A percentile compares a stretch with the other conserved stretches of the same genome.
phyloP scores from a whole-genome alignment of 75 land plant species.

The Larix kaempferi region DNA sequence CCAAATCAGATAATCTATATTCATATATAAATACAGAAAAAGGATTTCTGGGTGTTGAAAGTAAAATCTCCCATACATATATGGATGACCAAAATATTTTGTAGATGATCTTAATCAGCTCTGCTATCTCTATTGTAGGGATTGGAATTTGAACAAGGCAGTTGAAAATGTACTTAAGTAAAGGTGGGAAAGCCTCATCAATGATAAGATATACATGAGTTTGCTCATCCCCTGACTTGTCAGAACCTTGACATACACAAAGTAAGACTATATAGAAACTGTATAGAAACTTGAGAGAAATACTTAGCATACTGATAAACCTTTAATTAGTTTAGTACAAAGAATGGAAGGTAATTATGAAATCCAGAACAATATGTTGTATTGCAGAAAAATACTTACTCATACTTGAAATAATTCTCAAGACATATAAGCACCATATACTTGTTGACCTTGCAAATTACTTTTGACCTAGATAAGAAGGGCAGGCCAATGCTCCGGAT shows the following conservation, averaged over 20 bases:
- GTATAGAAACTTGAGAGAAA: not conserved
- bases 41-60: not conserved
- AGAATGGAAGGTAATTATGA: not conserved
- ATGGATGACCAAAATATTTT: slow-evolving; percentile 99
- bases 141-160: slow-evolving; percentile 68
- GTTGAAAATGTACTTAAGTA: slow-evolving; percentile 78
- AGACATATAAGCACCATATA: slow-evolving; percentile 81
- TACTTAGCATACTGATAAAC: not conserved
- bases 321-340: too few species aligned
- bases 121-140: slow-evolving; percentile 89
- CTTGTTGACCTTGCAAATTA: slow-evolving; percentile 81
- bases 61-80: slow-evolving; percentile 62
- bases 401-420: slow-evolving; percentile 95
- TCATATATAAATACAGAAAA: slow-evolving; percentile 9
- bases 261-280: not conserved
- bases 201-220: slow-evolving; percentile 74
- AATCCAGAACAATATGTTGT: too few species aligned
- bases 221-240: slow-evolving; percentile 93
- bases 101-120: slow-evolving; percentile 90
- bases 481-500: slow-evolving; percentile 93
- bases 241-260: slow-evolving; percentile 53
- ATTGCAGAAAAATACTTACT: slow-evolving; percentile 47
- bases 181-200: slow-evolving; percentile 82
- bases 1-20: not conserved
- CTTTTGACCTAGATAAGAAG: slow-evolving; percentile 76